Conservation (phyloP, 2,329 filamentous ascomycete genomes). For the Blastomyces emzantsi region DNA sequence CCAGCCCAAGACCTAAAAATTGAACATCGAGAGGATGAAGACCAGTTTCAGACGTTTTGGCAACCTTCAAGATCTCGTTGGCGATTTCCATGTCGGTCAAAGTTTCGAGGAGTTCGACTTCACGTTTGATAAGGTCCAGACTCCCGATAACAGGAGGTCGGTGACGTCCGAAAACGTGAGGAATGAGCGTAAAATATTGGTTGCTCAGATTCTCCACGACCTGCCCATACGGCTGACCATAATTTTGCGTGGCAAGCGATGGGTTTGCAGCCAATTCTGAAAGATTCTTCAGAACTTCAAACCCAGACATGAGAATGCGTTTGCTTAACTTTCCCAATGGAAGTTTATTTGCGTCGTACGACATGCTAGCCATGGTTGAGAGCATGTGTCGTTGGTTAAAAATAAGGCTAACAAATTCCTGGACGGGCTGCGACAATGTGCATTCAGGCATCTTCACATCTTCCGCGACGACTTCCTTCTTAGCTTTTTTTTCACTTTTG, state of each 20-base stretch:
- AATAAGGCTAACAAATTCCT: slow-evolving; percentile 67
- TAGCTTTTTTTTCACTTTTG: slow-evolving; percentile 19
- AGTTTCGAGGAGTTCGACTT: slow-evolving; percentile 71
- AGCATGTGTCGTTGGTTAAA: slow-evolving; percentile 70
- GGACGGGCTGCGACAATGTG: slow-evolving; percentile 51
- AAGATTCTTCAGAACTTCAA: slow-evolving; percentile 66
- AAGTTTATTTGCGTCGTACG: slow-evolving; percentile 54
- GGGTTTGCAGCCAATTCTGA: slow-evolving; percentile 55
- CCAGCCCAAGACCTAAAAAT: slow-evolving; percentile 59
- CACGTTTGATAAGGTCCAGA: slow-evolving; percentile 54
- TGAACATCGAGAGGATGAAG: slow-evolving; percentile 62
- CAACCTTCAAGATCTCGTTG: slow-evolving; percentile 64
- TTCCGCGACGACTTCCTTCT: slow-evolving; percentile 23
- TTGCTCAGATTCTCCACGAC: slow-evolving; percentile 62
- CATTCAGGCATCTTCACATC: slow-evolving; percentile 42
- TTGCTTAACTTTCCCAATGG: slow-evolving; percentile 80
- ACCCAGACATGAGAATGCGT: slow-evolving; percentile 63
- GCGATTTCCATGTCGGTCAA: slow-evolving; percentile 80
- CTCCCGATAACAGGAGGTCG: slow-evolving; percentile 59
- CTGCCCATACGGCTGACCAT: slow-evolving; percentile 28
- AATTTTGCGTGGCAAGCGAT: slow-evolving; percentile 31
- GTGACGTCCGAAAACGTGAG: slow-evolving; percentile 67
- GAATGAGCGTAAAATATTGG: slow-evolving; percentile 70
- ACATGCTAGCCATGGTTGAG: slow-evolving; percentile 39
- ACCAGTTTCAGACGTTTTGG: slow-evolving; percentile 41